Base-by-base conservation (phyloP, 169 alveolate species). In the Pseudocohnilembus persalinus region DNA sequence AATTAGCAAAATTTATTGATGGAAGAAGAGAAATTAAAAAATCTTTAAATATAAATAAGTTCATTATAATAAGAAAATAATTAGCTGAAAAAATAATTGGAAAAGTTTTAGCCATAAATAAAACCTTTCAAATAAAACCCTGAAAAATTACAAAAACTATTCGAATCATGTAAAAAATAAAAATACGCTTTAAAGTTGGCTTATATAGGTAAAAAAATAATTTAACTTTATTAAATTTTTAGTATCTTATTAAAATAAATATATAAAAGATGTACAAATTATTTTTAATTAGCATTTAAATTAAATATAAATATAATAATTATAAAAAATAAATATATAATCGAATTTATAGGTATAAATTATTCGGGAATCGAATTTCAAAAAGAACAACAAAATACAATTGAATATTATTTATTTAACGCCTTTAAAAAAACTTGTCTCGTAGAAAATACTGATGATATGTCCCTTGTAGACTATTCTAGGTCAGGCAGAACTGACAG, bases 401-500 rank as follows among this genome's bases (percentile, higher is more conserved):
- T 86, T 29, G 90, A 86, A 75, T 76, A 29, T 24, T 73, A 86
- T 27, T 73, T 86, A 35, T 86, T 86, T 68, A 86, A 75, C 28
- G 83, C 84, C 25, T 32, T 86, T 49, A 65, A 74, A 29, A 86
- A 83, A 64, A 77, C 83, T 1, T 49, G 82, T 24, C 33, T 86
- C 73, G 81, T 86, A 27, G 77, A 86, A 31, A 74, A 49, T 33
- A 64, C 83, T 79, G 84, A 86, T 27, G 63, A 73, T 34, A 73
- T 73, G 20, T 33, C 72, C 73, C 28, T 29, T 89, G 92, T 75
- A 83, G 68, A 85, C 29, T 95, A 86, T 82, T 83, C 95, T 29
- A 88, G 96, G 81, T 91, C 96, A 34, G 97, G 97, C 0, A 90
- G 97, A 78, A 95, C 97, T 31, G 97, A 95, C 87, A 93, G 91